A percentile compares a stretch with the other conserved stretches of the same genome.
These are phyloP conservation scores for Fusarium globosum DNA, from an alignment of 2,329 filamentous ascomycete species.

Conservation along the genomic window DNA sequence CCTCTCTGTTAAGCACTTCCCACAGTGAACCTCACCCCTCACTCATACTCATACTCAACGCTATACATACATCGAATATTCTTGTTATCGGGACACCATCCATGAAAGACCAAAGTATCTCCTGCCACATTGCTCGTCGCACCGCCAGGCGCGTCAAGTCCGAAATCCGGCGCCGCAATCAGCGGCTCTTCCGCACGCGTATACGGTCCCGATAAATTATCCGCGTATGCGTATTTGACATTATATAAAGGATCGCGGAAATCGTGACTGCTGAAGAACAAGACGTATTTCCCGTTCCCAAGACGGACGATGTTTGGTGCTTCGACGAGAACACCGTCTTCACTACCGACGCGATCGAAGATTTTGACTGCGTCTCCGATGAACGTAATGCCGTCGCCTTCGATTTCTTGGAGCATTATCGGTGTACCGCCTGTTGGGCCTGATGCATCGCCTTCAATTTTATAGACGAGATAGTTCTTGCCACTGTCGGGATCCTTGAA, in stretches of 20 bases:
- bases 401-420: conserved; percentile 10
- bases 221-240: conserved; percentile 15
- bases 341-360: conserved; percentile 5
- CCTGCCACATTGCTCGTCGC: conserved; percentile 18
- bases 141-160: conserved; percentile 13
- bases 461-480: conserved; percentile 11
- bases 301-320: conserved; percentile 11
- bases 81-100: conserved; percentile 7
- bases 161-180: conserved; percentile 10
- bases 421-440: conserved; percentile 15
- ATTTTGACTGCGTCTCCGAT: background rate
- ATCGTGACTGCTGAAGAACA: conserved; percentile 21
- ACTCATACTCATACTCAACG: background rate
- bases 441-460: conserved; percentile 7
- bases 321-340: conserved; percentile 5
- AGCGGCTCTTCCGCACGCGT: conserved; percentile 1
- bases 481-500: conserved; percentile 11
- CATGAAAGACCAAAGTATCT: conserved; percentile 9
- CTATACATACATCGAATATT: conserved; percentile 9
- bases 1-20: background rate
- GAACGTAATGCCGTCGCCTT: conserved; percentile 5
- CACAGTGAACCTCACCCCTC: background rate
- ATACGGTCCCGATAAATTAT: conserved; percentile 3
- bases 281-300: conserved; percentile 2
- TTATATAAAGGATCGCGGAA: conserved; percentile 10